Conservation (phyloP, 179 eudicot genomes). For the Carnegiea gigantea region DNA sequence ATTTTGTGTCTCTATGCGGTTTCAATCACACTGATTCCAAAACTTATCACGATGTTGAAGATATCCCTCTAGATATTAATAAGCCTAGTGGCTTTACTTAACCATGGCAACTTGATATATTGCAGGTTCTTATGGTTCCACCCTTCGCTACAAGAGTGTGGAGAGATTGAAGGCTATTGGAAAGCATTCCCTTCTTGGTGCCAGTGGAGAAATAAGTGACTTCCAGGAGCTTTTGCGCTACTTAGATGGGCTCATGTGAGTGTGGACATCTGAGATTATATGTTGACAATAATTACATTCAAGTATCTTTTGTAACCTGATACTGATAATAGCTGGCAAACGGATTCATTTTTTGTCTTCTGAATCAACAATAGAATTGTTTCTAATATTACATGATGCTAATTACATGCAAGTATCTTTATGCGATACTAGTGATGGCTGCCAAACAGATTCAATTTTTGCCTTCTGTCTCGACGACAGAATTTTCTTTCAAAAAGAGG, state of each 20-base stretch:
- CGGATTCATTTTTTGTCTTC: neutral
- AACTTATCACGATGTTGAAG: no score
- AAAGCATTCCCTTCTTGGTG: constrained; percentile 88
- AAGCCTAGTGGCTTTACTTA: neutral
- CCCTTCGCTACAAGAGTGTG: constrained; percentile 90
- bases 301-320: neutral
- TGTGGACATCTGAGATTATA: neutral
- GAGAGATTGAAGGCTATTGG: constrained; percentile 86
- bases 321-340: neutral
- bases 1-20: no score
- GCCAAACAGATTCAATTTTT: no score
- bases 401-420: no score
- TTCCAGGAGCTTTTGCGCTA: constrained; percentile 81
- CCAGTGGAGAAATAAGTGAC: constrained; percentile 96
- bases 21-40: no score
- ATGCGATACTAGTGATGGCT: no score
- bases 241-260: constrained; percentile 93
- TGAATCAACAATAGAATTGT: neutral
- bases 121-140: constrained; percentile 92
- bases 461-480: no score
- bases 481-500: neutral
- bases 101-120: constrained; percentile 11
- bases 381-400: no score
- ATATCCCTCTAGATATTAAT: no score
- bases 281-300: neutral